Conservation (phyloP, 1,139 yeast species). For the Nematodospora anomalae region DNA sequence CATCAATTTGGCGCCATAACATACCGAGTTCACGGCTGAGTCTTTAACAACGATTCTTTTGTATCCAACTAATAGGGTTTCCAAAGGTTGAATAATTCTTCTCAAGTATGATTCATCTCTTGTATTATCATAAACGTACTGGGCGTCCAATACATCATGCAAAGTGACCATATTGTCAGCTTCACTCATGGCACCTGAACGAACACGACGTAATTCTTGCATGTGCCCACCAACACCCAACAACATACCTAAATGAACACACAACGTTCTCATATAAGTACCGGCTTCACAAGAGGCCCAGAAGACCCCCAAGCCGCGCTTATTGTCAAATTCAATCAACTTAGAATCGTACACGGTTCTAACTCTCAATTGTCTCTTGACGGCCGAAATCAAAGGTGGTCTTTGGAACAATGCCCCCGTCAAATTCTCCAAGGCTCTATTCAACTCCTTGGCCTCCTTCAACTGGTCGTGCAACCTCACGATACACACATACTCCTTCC, state of each 20-base stretch:
- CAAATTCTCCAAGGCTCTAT: slow-evolving; percentile 84
- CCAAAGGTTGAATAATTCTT: slow-evolving; percentile 92
- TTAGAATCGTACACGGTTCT: slow-evolving; percentile 97
- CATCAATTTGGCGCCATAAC: slow-evolving; percentile 99
- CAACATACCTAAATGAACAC: slow-evolving; percentile 98
- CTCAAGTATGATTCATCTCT: slow-evolving; percentile 95
- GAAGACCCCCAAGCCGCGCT: slow-evolving; percentile 95
- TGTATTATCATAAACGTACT: slow-evolving; percentile 95
- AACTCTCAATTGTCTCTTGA: slow-evolving; percentile 97
- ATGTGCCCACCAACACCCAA: slow-evolving; percentile 99
- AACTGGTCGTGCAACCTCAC: slow-evolving; percentile 93
- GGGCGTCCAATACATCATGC: slow-evolving; percentile 97
- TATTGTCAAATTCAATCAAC: slow-evolving; percentile 92
- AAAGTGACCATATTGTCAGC: slow-evolving; percentile 89
- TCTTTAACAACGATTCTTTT: slow-evolving; percentile 97
- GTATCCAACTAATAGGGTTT: slow-evolving; percentile 88
- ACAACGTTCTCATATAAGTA: slow-evolving; percentile 97
- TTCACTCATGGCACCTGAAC: slow-evolving; percentile 95
- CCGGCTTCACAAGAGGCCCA: slow-evolving; percentile 99
- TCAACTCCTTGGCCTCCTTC: slow-evolving; percentile 86
- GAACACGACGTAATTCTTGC: slow-evolving; percentile 99
- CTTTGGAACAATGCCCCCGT: slow-evolving; percentile 99
- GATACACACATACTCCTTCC: slow-evolving; percentile 98
- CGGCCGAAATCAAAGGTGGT: slow-evolving; percentile 98
- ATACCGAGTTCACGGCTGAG: slow-evolving; percentile 96